Base-by-base conservation (phyloP, 1,284 basidiomycete species). In the Papiliotrema fonsecae region DNA sequence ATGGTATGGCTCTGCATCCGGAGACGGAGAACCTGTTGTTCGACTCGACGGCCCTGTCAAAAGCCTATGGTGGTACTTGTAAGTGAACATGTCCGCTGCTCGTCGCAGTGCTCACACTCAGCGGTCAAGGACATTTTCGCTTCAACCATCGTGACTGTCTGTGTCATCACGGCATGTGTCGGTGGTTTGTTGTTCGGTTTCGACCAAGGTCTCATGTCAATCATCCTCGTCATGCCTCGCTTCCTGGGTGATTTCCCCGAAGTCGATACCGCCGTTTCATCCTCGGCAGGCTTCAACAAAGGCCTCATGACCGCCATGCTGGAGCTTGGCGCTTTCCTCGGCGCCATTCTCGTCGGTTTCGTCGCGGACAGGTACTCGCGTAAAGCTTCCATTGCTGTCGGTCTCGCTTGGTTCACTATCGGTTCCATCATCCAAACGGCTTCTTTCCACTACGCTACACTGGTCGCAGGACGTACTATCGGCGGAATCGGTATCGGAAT, bases 281-380 rank as follows among this genome's bases (percentile, higher is more conserved):
- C 37, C n/a, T 19, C 36, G 9, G 61, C 61, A 6, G 47, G 46
- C 11, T 52, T 62, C 31, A 61, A 61, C 51, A 60, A 60, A 43
- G 58, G 52, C 19, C 32, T 64, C 38, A 61, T 67, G 62, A 68
- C 65, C 21, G 64, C 55, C 3, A 45, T 67, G 6, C 55, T 70
- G 13, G 62, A 68, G 50, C 56, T 70, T 13, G 67, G 67, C 6
- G 67, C 67, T 3, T 55, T 65, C 31, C 13, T 70, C 11, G 67
- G 67, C 21, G 64, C 66, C 3, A 32, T 62, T 7, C 32, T 46
- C 11, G 47, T 52, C 27, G 63, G 63, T 11, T 67, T 57, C 38
- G 31, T 61, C 10, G 63, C 65, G 2, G 67, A 70, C 51, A 44
- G 53, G 21, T 56, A 45, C 37, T 61, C 58, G 26, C 51, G 67